These are phyloP conservation scores for Nidula niveotomentosa DNA, from an alignment of 1,284 basidiomycete genomes.

Conservation along the genomic window DNA sequence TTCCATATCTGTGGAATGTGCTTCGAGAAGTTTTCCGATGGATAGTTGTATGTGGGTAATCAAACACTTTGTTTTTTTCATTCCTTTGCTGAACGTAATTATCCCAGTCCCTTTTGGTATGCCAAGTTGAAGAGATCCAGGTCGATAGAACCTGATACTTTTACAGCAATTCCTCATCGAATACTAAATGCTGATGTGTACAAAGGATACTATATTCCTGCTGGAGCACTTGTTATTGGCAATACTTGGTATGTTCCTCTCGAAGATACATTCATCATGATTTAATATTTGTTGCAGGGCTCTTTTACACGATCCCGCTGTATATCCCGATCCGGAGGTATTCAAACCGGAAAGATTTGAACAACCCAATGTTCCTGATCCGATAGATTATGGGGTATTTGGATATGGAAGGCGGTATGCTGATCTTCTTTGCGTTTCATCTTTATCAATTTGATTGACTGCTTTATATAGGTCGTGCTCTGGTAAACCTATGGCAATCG, in stretches of 20 bases:
- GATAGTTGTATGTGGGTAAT: neutral
- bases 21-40: conserved; percentile 3
- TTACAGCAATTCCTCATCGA: neutral
- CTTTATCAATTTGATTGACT: too few relatives aligned
- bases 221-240: neutral
- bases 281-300: neutral
- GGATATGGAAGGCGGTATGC: neutral
- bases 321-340: neutral
- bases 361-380: neutral
- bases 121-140: too few relatives aligned
- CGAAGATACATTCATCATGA: neutral
- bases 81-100: neutral
- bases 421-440: too few relatives aligned
- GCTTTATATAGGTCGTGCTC: too few relatives aligned
- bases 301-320: neutral
- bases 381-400: neutral
- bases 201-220: neutral
- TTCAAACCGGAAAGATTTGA: neutral
- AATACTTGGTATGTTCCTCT: neutral
- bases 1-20: conserved; percentile 3
- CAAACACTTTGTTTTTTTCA: neutral
- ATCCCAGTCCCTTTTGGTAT: too few relatives aligned
- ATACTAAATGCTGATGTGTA: neutral
- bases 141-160: too few relatives aligned
- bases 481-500: too few relatives aligned